Percentiles rank a stretch among this genome's conserved stretches.
These are phyloP conservation scores for Moesziomyces sp. DNA, from an alignment of 1,284 basidiomycete genomes.

Conservation along the genomic window DNA sequence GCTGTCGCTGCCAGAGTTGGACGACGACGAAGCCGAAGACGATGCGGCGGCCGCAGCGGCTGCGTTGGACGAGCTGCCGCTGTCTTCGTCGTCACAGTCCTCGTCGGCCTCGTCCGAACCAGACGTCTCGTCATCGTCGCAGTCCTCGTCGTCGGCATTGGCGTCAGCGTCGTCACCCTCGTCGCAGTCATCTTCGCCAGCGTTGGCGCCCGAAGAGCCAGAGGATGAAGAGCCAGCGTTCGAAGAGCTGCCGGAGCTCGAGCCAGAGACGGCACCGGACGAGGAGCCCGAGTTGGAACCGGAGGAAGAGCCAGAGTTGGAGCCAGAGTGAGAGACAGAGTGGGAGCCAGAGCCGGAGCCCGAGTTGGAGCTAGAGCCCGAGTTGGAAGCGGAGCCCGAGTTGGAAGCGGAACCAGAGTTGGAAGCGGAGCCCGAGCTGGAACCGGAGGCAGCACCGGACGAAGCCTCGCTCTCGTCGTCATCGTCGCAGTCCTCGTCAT, in stretches of 20 bases:
- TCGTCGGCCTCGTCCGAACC: conserved; percentile 8
- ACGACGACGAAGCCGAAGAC: conserved; percentile 5
- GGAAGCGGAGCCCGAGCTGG: conserved; percentile 10
- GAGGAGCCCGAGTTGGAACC: conserved; percentile 16
- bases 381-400: conserved; percentile 7
- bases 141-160: conserved; percentile 20
- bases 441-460: conserved; percentile 8
- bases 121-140: conserved; percentile 14
- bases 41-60: conserved; percentile 1
- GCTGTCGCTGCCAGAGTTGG: conserved; percentile 1
- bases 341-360: conserved; percentile 6
- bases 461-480: conserved; percentile 9
- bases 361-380: conserved; percentile 8
- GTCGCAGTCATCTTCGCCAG: conserved; percentile 21
- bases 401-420: conserved; percentile 10
- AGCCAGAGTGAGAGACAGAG: conserved; percentile 1
- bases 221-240: conserved; percentile 23
- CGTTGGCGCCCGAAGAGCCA: conserved; percentile 16
- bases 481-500: conserved; percentile 21
- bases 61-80: conserved; percentile 15
- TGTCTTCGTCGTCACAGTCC: conserved; percentile 33
- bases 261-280: conserved; percentile 7
- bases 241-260: conserved; percentile 2
- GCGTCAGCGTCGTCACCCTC: conserved; percentile 11
- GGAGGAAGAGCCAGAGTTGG: conserved; percentile 5